phyloP scores from a whole-genome alignment of 1,284 basidiomycete species.

The Bjerkandera adusta region DNA sequence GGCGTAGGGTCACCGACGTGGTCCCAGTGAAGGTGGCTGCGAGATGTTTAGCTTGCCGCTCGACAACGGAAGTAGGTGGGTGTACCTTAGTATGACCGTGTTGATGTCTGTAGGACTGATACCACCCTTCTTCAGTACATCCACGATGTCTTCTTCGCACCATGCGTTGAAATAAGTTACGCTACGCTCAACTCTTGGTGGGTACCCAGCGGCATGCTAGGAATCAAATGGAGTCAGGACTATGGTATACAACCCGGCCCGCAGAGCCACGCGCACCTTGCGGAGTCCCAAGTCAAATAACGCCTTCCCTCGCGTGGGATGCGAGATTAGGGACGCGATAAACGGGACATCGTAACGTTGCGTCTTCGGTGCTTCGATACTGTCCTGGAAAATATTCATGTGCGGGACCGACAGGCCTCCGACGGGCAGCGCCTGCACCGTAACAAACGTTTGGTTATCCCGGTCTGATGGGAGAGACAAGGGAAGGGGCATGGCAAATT shows the following conservation, averaged over 20 bases:
- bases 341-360: constrained; percentile 3
- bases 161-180: constrained; percentile 6
- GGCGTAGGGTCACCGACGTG: constrained; percentile 12
- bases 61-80: no score
- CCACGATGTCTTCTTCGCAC: constrained; percentile 10
- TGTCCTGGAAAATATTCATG: constrained; percentile 9
- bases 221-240: no score
- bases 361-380: background rate
- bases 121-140: constrained; percentile 6
- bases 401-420: constrained; percentile 10
- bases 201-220: constrained; percentile 10
- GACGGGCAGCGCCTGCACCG: constrained; percentile 9
- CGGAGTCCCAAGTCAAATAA: constrained; percentile 14
- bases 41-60: no score
- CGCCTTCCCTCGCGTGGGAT: constrained; percentile 9
- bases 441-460: constrained; percentile 8
- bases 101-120: constrained; percentile 5
- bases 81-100: constrained; percentile 12
- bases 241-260: no score
- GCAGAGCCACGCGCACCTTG: constrained; percentile 6
- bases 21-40: constrained; percentile 15
- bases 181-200: background rate
- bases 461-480: constrained; percentile 11
- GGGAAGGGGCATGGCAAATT: no score
- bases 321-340: constrained; percentile 10